These are phyloP conservation scores for Teunomyces aglyptinius DNA, from an alignment of 805 yeast species.

Conservation along the genomic window DNA sequence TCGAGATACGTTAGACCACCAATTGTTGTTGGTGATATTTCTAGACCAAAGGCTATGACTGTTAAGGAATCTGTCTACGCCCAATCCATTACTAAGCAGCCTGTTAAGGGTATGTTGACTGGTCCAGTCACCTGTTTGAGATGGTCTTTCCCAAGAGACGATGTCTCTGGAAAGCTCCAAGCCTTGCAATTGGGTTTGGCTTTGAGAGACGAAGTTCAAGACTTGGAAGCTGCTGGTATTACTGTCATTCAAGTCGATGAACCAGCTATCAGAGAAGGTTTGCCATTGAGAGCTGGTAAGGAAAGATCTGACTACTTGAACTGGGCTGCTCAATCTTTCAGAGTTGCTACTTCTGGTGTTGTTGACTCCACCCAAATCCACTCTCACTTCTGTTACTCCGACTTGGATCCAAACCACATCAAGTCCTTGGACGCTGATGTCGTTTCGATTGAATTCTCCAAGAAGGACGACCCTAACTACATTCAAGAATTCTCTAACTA, in stretches of 20 bases:
- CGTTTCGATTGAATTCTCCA: constrained; percentile 98
- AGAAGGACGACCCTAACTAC: constrained; percentile 98
- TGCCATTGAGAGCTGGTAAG: constrained; percentile 96
- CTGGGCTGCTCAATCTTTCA: constrained; percentile 99
- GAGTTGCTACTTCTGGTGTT: constrained; percentile 99
- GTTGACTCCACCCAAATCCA: constrained; percentile 94
- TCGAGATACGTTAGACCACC: constrained; percentile 99
- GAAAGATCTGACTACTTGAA: constrained; percentile 95
- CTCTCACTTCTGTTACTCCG: constrained; percentile 99
- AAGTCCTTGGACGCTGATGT: constrained; percentile 99
- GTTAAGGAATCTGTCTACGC: constrained; percentile 99
- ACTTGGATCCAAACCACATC: constrained; percentile 98
- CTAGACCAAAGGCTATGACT: constrained; percentile 98
- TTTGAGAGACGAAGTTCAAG: constrained; percentile 96
- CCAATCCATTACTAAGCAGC: constrained; percentile 91
- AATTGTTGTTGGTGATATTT: constrained; percentile 97
- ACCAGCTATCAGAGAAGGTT: constrained; percentile 99
- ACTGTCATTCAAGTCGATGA: constrained; percentile 98
- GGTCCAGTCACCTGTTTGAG: constrained; percentile 99
- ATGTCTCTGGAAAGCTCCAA: constrained; percentile 88
- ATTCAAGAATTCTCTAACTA: constrained; percentile 96
- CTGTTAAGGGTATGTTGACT: constrained; percentile 99
- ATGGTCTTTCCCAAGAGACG: constrained; percentile 99
- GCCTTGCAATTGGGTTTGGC: constrained; percentile 97
- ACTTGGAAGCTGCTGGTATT: constrained; percentile 97